Evolutionary conservation across 2,329 filamentous ascomycete genomes (phyloP), one percentile per base, ranked within the genome.

Genomic region (Clonostachys byssicola): DNA sequence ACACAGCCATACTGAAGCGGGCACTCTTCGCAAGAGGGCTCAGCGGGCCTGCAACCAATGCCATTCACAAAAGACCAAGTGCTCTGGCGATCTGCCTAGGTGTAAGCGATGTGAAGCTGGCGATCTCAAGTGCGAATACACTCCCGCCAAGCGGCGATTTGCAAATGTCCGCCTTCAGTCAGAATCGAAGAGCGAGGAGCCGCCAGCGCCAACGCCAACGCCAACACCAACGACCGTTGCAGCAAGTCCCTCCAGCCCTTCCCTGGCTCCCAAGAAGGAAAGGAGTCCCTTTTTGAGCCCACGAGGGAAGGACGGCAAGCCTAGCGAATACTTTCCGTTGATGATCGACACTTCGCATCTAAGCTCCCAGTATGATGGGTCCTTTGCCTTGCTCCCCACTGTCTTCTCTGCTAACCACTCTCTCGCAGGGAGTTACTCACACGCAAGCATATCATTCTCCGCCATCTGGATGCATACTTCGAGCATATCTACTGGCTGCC

Each of bases 31-130:
- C 20, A 71, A 69, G 47, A 62, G 69, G 35, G 68, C 68, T 5
- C 69, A 71, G 46, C 54, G 67, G 44, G 68, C 69, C n/a, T 72
- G 69, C 51, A 61, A 58, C 20, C 60, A 70, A 45, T 72, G 69
- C 34, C 68, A 71, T 50, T 48, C 60, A 4, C 67, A 71, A 53
- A 72, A 72, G 54, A 71, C 68, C 2, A 71, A 70, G 49, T 72
- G 69, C 49, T 70, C 67, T 1, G 67, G 68, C 17, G 68, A 71
- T 44, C 47, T 68, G 42, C 68, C 68, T 6, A 56, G 55, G 30
- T 72, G 69, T 51, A 62, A 64, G 50, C 57, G 69, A 46, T 72
- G 69, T 51, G 60, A 66, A 42, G 50, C 50, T 2, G 54, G 56
- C 33, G 58, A 60, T 23, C 51, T 71, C n/a, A 43, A 46, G 14